A percentile compares a stretch with the other conserved stretches of the same genome.
These are phyloP conservation scores for Lentinula detonsa DNA, from an alignment of 768 basidiomycete genomes.

Conservation along the genomic window DNA sequence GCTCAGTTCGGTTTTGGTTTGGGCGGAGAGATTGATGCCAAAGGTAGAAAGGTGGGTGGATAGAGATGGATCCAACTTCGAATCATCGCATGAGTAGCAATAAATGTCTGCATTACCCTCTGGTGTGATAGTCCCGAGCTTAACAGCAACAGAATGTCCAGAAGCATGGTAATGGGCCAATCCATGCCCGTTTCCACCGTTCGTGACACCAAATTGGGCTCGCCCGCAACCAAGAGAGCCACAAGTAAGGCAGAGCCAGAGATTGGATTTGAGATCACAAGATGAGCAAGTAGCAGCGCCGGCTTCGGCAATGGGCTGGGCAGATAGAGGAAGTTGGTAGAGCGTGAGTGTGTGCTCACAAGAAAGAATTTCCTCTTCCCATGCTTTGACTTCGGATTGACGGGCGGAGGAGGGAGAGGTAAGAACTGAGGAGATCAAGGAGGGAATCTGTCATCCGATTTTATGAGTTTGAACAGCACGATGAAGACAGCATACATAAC, in stretches of 20 bases:
- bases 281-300: conserved; percentile 75
- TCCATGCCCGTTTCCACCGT: conserved; percentile 86
- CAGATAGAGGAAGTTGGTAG: conserved; percentile 27
- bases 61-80: conserved; percentile 72
- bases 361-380: conserved; percentile 89
- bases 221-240: conserved; percentile 89
- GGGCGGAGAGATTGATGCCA: conserved; percentile 78
- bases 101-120: conserved; percentile 92
- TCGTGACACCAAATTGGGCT: conserved; percentile 67
- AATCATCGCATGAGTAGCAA: conserved; percentile 88
- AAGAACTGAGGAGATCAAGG: conserved; percentile 65
- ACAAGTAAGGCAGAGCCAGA: conserved; percentile 94
- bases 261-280: conserved; percentile 85
- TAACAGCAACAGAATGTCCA: conserved; percentile 79
- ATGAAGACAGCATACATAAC: neutral
- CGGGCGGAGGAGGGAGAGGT: conserved; percentile 81
- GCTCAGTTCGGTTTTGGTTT: conserved; percentile 91
- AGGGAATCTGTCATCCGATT: conserved; percentile 33
- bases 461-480: neutral
- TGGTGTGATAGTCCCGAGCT: conserved; percentile 93
- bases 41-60: conserved; percentile 70
- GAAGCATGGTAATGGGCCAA: conserved; percentile 69
- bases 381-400: conserved; percentile 92
- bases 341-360: conserved; percentile 74
- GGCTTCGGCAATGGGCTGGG: conserved; percentile 43